A percentile compares a stretch with the other conserved stretches of the same genome.
phyloP scores from a whole-genome alignment of 2,329 filamentous ascomycete genomes.

The Phaeosphaeriaceae sp. region DNA sequence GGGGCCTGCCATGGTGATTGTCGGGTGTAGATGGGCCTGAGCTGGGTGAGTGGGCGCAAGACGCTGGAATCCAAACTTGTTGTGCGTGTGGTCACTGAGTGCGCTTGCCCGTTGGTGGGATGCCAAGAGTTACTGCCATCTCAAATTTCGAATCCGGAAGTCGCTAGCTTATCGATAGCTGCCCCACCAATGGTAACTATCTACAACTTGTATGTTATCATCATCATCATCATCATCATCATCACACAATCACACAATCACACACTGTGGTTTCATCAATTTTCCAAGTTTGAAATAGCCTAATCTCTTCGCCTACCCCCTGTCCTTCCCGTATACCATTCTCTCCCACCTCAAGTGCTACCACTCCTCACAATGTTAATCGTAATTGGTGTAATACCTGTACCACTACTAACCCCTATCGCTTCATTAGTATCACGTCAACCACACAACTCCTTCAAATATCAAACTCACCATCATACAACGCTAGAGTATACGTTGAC shows the following conservation, averaged over 20 bases:
- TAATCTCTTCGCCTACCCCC: background rate
- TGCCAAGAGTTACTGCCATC: conserved; percentile 33
- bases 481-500: conserved; percentile 22
- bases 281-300: too few relatives aligned
- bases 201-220: too few relatives aligned
- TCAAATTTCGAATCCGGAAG: conserved; percentile 25
- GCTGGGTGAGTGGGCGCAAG: conserved; percentile 20
- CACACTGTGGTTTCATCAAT: background rate
- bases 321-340: background rate
- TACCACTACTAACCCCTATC: conserved; percentile 27
- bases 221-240: too few relatives aligned
- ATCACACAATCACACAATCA: too few relatives aligned
- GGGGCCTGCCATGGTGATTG: conserved; percentile 62
- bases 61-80: conserved; percentile 23
- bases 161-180: conserved; percentile 7
- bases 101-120: conserved; percentile 30
- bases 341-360: background rate
- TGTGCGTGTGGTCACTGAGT: conserved; percentile 32
- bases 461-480: conserved; percentile 35
- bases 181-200: background rate
- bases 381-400: conserved; percentile 25
- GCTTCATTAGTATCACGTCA: conserved; percentile 6
- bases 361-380: conserved; percentile 24
- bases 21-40: conserved; percentile 30
- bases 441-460: background rate